Evolutionary conservation across 306 rosid species (phyloP), one percentile per base, ranked within the genome.

Genomic region (barrel medic (Medicago truncatula)): DNA sequence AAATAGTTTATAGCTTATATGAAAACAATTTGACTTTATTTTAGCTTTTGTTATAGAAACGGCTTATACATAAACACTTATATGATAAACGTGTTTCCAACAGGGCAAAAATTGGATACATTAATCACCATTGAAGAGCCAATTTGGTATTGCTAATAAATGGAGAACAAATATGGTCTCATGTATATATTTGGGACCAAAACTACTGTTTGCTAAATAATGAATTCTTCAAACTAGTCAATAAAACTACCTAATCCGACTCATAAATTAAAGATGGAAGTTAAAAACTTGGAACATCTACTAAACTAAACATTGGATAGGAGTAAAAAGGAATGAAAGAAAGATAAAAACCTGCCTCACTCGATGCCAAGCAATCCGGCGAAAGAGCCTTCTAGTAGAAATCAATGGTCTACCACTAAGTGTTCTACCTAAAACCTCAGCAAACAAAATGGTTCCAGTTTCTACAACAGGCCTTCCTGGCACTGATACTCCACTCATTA

Each of bases 291-390:
- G 34, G 40, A 71, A 79, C 56, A 60, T 68, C 49, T 38, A 75
- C 66, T 65, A 70, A 74, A 77, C 70, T 69, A 65, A 34, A 70
- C 72, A 74, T 38, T 52, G 25, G 43, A 23, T 14, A 34, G 15
- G 13, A 21, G 4, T 61, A 25, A 61, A 70, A 40, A 76, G 21
- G 76, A 74, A 73, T 53, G 67, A 73, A 85, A 84, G 92, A 80
- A 63, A 84, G 96, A 83, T 66, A 83, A 87, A 86, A 84, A 95
- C 98, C 98, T 95, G 98, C 97, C 95, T 92, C 90, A 95, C 91
- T 85, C 97, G 93, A 80, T 86, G 96, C 98, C 98, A 95, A 28
- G 98, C 89, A 49, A 84, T 82, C 59, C 89, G 78, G 20, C 98
- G 95, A 78, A 90, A 92, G 80, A 87, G 87, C 70, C 96, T 78